Evolutionary conservation across 2,329 filamentous ascomycete species (phyloP).

Genomic region (Penicillium hordei): DNA sequence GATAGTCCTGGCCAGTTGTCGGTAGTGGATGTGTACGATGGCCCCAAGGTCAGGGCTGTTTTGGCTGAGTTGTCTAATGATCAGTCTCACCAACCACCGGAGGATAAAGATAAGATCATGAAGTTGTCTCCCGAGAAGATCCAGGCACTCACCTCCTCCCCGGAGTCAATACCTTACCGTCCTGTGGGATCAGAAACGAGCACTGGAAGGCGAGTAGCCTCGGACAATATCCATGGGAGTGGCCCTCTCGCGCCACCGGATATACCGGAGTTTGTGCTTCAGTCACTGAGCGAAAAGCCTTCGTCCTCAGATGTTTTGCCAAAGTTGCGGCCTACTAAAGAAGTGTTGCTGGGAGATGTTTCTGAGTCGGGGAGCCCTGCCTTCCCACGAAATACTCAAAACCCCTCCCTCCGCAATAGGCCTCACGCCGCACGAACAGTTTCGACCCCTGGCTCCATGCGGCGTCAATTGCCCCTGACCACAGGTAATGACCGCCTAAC

Average conservation of each 20-base stretch:
- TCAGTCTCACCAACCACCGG: constrained; percentile 21
- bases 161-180: constrained; percentile 55
- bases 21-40: constrained; percentile 33
- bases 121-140: constrained; percentile 58
- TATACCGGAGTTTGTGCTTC: constrained; percentile 14
- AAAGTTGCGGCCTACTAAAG: constrained; percentile 27
- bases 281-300: constrained; percentile 32
- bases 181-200: constrained; percentile 32
- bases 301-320: constrained; percentile 17
- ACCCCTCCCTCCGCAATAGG: constrained; percentile 30
- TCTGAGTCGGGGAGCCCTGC: constrained; percentile 24
- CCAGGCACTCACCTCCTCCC: constrained; percentile 55
- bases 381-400: constrained; percentile 18
- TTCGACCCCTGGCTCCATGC: constrained; percentile 38
- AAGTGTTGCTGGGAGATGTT: constrained; percentile 28
- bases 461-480: constrained; percentile 32
- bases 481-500: constrained; percentile 34
- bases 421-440: constrained; percentile 35
- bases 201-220: constrained; percentile 23
- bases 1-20: constrained; percentile 24
- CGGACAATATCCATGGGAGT: constrained; percentile 19
- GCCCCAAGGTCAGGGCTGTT: constrained; percentile 24
- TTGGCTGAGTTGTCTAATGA: constrained; percentile 28
- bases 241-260: constrained; percentile 9
- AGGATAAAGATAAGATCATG: constrained; percentile 43